Evolutionary conservation across 768 basidiomycete species (phyloP).

Genomic region (Termitomyces sp.): DNA sequence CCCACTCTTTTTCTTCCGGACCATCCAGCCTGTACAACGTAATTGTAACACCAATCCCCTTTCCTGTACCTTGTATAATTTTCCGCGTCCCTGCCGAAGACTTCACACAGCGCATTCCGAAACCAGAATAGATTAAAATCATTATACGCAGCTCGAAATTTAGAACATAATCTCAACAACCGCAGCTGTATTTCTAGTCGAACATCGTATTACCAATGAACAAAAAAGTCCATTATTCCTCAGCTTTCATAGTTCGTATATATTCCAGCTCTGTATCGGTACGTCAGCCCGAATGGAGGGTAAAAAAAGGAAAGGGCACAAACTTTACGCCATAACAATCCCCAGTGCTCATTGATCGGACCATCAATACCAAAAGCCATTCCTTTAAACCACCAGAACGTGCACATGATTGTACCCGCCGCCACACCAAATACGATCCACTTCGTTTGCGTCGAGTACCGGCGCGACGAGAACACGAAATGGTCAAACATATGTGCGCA

Average conservation of each 20-base stretch:
- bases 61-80: not conserved
- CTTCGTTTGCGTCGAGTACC: constrained; percentile 61
- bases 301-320: constrained; percentile 14
- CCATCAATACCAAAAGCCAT: constrained; percentile 92
- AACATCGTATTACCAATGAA: constrained; percentile 2
- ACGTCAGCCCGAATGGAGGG: not conserved
- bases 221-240: not conserved
- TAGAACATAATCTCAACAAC: constrained; percentile 5
- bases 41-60: not conserved
- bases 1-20: not conserved
- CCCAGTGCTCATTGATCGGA: constrained; percentile 74
- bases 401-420: constrained; percentile 55
- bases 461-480: constrained; percentile 78
- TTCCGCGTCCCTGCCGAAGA: not conserved
- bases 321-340: constrained; percentile 73
- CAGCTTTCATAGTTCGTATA: constrained; percentile 18
- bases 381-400: constrained; percentile 94
- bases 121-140: constrained; percentile 10
- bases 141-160: constrained; percentile 16
- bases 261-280: constrained; percentile 25
- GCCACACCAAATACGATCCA: constrained; percentile 63
- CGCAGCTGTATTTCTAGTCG: constrained; percentile 4
- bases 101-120: not conserved
- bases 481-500: constrained; percentile 88
- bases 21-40: not conserved